Base-by-base conservation (phyloP, 2,329 filamentous ascomycete genomes). In the Periconia sp. region DNA sequence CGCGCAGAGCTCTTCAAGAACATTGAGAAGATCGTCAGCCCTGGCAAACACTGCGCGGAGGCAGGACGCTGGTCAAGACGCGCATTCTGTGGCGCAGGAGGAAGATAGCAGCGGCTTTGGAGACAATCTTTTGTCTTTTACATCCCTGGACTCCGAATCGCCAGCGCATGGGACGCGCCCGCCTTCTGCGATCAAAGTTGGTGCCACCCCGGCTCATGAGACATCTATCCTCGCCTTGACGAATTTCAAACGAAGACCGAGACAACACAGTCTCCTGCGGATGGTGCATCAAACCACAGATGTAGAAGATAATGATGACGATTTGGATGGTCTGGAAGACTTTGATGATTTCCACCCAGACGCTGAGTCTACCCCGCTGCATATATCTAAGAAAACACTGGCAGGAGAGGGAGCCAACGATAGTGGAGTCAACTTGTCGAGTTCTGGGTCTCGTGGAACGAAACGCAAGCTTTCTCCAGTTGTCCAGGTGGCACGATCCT, bases 301-400 rank as follows among this genome's bases (percentile, higher is more conserved):
- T 40, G 68, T 73, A 9, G 73, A 80, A 16, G 77, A 80, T 22
- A 68, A 72, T 13, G 24, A 71, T 66, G 36, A 69, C 68, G 41
- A 76, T 69, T 51, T 80, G 68, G 56, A 80, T 66, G 35, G 74
- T 63, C 57, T 59, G 12, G 59, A 53, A 33, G 62, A 65, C 35
- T 57, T 66, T 13, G 63, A 67, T 33, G 61, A 66, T 53, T 86
- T 82, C 59, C 78, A 74, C 37, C 85, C 78, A 0, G 84, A 88
- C 43, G 84, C 83, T 19, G 84, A 87, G 69, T 86, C 84, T 12
- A 89, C 86, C 5, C 85, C 86, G 3, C 59, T 86, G 18, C 79
- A 82, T 44, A 68, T 78, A 15, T 51, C 54, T 13, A 63, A 59
- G 16, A 50, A 66, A 74, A 30, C 28, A 11, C 44, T 49, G 7